These are phyloP conservation scores for Entomortierella beljakovae DNA, from an alignment of 192 early-diverging fungal genomes.

Conservation along the genomic window DNA sequence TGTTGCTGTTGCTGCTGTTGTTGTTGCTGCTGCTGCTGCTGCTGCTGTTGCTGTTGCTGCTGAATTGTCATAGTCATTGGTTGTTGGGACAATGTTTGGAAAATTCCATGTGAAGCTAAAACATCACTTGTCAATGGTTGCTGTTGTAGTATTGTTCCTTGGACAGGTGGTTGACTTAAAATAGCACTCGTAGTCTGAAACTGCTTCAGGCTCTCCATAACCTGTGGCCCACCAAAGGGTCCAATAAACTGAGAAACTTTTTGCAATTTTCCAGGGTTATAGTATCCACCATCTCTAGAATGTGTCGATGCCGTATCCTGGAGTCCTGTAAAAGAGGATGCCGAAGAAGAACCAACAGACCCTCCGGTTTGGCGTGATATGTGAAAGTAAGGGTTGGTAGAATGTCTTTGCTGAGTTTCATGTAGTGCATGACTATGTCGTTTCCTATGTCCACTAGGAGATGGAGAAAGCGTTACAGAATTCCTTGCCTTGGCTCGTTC, in stretches of 20 bases:
- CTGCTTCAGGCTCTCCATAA: slow-evolving; percentile 51
- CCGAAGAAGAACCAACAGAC: slow-evolving; percentile 7
- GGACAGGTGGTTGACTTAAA: slow-evolving; percentile 26
- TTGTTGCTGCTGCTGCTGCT: slow-evolving; percentile 20
- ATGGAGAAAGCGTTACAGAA: slow-evolving; percentile 23
- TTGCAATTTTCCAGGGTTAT: slow-evolving; percentile 43
- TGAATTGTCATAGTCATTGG: slow-evolving; percentile 31
- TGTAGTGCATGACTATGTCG: slow-evolving; percentile 42
- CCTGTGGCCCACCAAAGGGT: slow-evolving; percentile 50
- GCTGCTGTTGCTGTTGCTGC: slow-evolving; percentile 21
- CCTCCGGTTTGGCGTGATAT: slow-evolving; percentile 17
- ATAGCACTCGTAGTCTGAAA: slow-evolving; percentile 47
- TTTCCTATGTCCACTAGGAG: slow-evolving; percentile 28
- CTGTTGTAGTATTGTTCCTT: slow-evolving; percentile 1
- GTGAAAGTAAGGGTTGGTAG: slow-evolving; percentile 17
- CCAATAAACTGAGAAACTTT: slow-evolving; percentile 54
- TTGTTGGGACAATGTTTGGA: slow-evolving; percentile 21
- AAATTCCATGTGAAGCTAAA: slow-evolving; percentile 15
- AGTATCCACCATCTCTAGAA: slow-evolving; percentile 19
- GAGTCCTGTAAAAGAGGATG: slow-evolving; percentile 1
- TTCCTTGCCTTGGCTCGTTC: slow-evolving; percentile 46
- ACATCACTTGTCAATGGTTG: slow-evolving; percentile 15
- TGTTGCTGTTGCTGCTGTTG: slow-evolving; percentile 34
- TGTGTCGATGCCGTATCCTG: slow-evolving; percentile 4
- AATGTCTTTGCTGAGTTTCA: slow-evolving; percentile 34